Percentiles rank a stretch among this genome's conserved stretches.
Evolutionary conservation across 352 stramenopile species (phyloP).

Genomic region (Phytophthora hybrid): DNA sequence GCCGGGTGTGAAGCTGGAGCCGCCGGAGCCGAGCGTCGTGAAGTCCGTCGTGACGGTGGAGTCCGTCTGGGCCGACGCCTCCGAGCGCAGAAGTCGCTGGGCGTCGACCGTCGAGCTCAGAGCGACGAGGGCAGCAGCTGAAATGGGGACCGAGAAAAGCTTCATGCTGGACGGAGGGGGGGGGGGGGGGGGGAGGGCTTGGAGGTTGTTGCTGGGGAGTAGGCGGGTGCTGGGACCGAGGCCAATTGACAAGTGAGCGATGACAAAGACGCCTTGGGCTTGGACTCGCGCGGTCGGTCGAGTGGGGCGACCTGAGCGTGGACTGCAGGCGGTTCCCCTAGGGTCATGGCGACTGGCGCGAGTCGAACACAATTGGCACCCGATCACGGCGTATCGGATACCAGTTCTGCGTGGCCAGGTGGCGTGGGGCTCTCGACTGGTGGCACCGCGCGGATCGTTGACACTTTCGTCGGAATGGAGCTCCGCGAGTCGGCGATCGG

Average conservation of each 20-base stretch:
- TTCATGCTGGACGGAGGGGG: constrained; percentile 13
- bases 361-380: constrained; percentile 1
- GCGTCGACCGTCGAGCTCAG: constrained; percentile 22
- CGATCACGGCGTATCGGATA: constrained; percentile 19
- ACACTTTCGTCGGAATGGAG: background rate
- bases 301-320: background rate
- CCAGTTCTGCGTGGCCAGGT: constrained; percentile 15
- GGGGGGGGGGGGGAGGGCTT: too few relatives aligned
- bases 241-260: constrained; percentile 20
- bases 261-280: background rate
- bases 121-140: constrained; percentile 1
- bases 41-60: constrained; percentile 29
- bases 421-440: constrained; percentile 20
- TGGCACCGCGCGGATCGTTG: constrained; percentile 9
- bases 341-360: constrained; percentile 13
- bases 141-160: constrained; percentile 21
- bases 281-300: background rate
- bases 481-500: too few relatives aligned
- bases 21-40: constrained; percentile 16
- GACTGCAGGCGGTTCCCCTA: background rate
- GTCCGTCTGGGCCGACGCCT: constrained; percentile 23
- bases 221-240: constrained; percentile 7
- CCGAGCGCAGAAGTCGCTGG: constrained; percentile 34
- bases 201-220: background rate
- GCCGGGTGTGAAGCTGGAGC: constrained; percentile 23